Evolutionary conservation across 495 filamentous ascomycete species (phyloP).

Genomic region (Xylaria intraflava): DNA sequence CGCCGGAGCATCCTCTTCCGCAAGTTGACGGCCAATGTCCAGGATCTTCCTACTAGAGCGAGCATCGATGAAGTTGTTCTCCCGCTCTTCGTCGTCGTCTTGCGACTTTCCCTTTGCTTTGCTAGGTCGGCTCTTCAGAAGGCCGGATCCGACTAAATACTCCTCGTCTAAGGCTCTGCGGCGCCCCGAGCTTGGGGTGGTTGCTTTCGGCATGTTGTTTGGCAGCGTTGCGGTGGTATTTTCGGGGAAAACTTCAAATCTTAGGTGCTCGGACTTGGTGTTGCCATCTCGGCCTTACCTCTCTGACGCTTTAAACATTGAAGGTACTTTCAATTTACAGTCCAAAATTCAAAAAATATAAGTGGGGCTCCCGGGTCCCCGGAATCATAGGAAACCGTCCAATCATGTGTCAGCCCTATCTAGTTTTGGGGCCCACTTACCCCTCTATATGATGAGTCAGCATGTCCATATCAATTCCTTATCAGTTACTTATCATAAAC

Average conservation of each 20-base stretch:
- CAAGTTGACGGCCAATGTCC: conserved; percentile 74
- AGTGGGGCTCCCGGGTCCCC: conserved; percentile 16
- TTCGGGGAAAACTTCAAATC: neutral
- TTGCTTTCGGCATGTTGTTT: conserved; percentile 46
- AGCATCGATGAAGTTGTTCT: conserved; percentile 72
- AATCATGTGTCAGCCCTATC: neutral
- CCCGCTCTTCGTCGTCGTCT: conserved; percentile 50
- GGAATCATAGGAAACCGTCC: neutral
- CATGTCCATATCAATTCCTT: no score
- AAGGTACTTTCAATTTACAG: neutral
- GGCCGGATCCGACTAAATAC: conserved; percentile 43
- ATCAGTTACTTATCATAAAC: conserved; percentile 9
- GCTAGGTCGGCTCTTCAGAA: conserved; percentile 9
- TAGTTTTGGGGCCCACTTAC: conserved; percentile 4
- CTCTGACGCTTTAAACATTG: no score
- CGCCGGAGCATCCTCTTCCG: conserved; percentile 51
- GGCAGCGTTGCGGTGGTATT: neutral
- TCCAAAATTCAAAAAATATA: conserved; percentile 22
- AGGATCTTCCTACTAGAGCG: conserved; percentile 83
- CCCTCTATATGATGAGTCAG: neutral
- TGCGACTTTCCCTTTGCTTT: conserved; percentile 47
- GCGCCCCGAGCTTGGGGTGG: conserved; percentile 32
- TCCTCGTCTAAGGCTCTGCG: conserved; percentile 61
- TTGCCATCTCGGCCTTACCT: no score
- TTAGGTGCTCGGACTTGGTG: neutral